These are phyloP conservation scores for Ganoderma lingzhi DNA, from an alignment of 1,284 basidiomycete species.

Conservation along the genomic window DNA sequence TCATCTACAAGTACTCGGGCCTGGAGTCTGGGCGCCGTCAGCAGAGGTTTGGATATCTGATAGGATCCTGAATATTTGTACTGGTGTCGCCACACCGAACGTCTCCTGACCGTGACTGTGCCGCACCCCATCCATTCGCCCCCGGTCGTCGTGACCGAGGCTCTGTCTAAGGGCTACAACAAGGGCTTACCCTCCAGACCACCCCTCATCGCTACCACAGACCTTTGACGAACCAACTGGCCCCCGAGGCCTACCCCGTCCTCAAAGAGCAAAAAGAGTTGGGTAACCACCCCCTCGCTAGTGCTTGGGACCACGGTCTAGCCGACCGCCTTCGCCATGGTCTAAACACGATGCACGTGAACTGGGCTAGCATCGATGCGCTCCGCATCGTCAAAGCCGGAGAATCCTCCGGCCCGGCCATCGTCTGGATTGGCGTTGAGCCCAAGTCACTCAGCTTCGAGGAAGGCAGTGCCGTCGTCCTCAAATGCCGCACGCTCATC, in stretches of 20 bases:
- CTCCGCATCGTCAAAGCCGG: constrained; percentile 33
- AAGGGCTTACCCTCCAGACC: neutral
- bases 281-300: neutral
- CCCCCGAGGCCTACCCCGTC: neutral
- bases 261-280: neutral
- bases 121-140: neutral
- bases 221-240: neutral
- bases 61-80: too few relatives aligned
- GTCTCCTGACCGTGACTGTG: neutral
- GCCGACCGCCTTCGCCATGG: neutral
- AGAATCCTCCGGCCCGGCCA: constrained; percentile 16
- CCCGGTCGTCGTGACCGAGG: neutral
- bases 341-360: constrained; percentile 19
- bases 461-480: constrained; percentile 18
- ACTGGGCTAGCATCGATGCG: constrained; percentile 39
- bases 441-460: constrained; percentile 20
- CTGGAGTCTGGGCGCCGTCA: too few relatives aligned
- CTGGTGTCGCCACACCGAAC: too few relatives aligned
- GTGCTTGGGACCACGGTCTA: neutral
- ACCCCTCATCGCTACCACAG: neutral
- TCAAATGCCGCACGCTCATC: constrained; percentile 21
- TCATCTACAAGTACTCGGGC: too few relatives aligned
- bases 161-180: neutral
- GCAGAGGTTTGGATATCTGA: too few relatives aligned
- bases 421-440: constrained; percentile 28